phyloP scores from a whole-genome alignment of 2,329 filamentous ascomycete genomes.

The Ophiostoma montium region DNA sequence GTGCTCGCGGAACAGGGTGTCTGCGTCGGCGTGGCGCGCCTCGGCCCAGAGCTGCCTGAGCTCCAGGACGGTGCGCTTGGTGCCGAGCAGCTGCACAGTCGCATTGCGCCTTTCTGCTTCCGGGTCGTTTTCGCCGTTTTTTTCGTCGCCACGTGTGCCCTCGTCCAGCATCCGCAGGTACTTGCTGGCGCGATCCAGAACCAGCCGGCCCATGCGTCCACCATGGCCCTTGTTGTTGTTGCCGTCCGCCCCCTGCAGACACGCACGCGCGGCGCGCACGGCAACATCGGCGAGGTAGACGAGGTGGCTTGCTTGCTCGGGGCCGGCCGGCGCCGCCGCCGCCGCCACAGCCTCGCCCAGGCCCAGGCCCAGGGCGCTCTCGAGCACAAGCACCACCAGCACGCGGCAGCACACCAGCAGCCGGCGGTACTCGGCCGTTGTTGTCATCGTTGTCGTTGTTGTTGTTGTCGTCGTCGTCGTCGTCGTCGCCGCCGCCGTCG shows the following conservation, averaged over 20 bases:
- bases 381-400: slow-evolving; percentile 47
- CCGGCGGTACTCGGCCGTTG: neutral
- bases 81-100: slow-evolving; percentile 25
- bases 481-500: neutral
- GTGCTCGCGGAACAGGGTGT: slow-evolving; percentile 49
- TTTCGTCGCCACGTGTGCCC: slow-evolving; percentile 15
- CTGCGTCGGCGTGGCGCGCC: slow-evolving; percentile 57
- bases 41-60: slow-evolving; percentile 63
- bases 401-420: slow-evolving; percentile 23
- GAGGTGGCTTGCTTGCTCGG: neutral
- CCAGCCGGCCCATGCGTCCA: slow-evolving; percentile 38
- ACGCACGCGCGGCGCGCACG: slow-evolving; percentile 27
- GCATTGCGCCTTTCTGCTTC: neutral
- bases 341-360: too few relatives aligned
- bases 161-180: slow-evolving; percentile 26
- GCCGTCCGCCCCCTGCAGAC: slow-evolving; percentile 17
- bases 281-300: slow-evolving; percentile 5
- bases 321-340: neutral
- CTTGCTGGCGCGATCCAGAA: slow-evolving; percentile 49
- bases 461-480: too few relatives aligned
- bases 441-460: neutral
- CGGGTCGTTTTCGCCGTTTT: neutral
- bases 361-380: neutral
- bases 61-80: slow-evolving; percentile 52
- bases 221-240: slow-evolving; percentile 25